These are phyloP conservation scores for Coemansia aciculifera DNA, from an alignment of 192 early-diverging fungal genomes.

Conservation along the genomic window DNA sequence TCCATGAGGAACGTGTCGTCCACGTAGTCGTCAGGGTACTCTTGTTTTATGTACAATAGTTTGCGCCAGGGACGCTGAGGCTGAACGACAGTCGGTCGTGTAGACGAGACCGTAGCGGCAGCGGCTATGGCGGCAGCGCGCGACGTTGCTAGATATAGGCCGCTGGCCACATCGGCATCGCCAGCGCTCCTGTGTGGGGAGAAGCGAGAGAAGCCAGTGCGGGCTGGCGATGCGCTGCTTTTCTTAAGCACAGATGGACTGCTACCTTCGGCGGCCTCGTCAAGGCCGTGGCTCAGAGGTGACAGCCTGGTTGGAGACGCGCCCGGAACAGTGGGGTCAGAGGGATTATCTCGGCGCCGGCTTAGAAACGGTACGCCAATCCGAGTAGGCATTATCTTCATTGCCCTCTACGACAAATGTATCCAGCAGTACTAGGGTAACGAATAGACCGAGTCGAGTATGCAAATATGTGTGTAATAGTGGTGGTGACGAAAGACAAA, in stretches of 20 bases:
- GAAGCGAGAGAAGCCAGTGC: slow-evolving; percentile 7
- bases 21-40: slow-evolving; percentile 90
- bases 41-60: slow-evolving; percentile 83
- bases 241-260: background rate
- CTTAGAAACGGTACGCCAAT: slow-evolving; percentile 34
- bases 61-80: slow-evolving; percentile 66
- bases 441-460: background rate
- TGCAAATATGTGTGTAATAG: background rate
- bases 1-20: slow-evolving; percentile 84
- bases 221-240: background rate
- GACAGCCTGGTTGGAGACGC: slow-evolving; percentile 6
- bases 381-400: slow-evolving; percentile 29
- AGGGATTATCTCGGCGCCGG: slow-evolving; percentile 23
- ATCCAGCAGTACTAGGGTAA: background rate
- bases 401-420: background rate
- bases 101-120: background rate
- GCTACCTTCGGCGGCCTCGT: background rate
- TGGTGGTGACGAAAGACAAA: background rate
- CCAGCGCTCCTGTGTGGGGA: background rate
- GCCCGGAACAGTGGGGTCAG: background rate
- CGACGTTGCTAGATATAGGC: background rate
- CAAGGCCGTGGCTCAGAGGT: background rate
- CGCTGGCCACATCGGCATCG: background rate
- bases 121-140: background rate
- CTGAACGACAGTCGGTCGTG: slow-evolving; percentile 3